A percentile compares a stretch with the other conserved stretches of the same genome.
Evolutionary conservation across 768 basidiomycete genomes (phyloP).

Genomic region (Rhizopogon rudus): DNA sequence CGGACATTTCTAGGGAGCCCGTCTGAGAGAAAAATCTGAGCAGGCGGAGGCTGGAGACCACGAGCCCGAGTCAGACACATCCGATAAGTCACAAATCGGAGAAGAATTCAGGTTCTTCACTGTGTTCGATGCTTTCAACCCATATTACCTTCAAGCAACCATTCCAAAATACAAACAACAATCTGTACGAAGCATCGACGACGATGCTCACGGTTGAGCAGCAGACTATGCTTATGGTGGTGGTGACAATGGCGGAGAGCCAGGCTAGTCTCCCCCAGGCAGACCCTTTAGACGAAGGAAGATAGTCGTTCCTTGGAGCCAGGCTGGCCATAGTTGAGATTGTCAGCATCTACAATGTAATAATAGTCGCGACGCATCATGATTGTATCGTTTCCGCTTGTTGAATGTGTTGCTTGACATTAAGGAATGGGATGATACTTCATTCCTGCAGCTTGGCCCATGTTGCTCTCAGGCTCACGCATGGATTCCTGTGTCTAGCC

Average conservation of each 20-base stretch:
- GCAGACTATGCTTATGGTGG: slow-evolving; percentile 61
- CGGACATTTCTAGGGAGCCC: slow-evolving; percentile 49
- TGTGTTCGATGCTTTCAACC: slow-evolving; percentile 73
- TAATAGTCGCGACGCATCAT: no score
- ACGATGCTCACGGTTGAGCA: slow-evolving; percentile 21
- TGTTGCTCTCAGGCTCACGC: no score
- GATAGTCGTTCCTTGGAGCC: no score
- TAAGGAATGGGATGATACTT: no score
- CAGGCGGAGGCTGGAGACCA: slow-evolving; percentile 31
- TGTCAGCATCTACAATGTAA: no score
- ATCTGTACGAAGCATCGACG: slow-evolving; percentile 16
- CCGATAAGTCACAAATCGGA: slow-evolving; percentile 57
- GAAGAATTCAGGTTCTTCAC: slow-evolving; percentile 88
- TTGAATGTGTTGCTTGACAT: no score
- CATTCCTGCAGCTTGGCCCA: no score
- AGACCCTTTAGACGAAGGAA: no score
- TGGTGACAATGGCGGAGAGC: slow-evolving; percentile 76
- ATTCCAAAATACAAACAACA: slow-evolving; percentile 52
- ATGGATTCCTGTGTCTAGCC: no score
- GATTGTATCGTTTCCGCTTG: no score
- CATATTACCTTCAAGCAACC: slow-evolving; percentile 70
- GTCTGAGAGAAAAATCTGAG: slow-evolving; percentile 61
- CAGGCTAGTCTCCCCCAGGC: no score
- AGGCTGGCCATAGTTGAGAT: slow-evolving; percentile 3
- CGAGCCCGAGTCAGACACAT: slow-evolving; percentile 32